phyloP scores from a whole-genome alignment of 805 yeast species.

The Barnettozyma salicaria region DNA sequence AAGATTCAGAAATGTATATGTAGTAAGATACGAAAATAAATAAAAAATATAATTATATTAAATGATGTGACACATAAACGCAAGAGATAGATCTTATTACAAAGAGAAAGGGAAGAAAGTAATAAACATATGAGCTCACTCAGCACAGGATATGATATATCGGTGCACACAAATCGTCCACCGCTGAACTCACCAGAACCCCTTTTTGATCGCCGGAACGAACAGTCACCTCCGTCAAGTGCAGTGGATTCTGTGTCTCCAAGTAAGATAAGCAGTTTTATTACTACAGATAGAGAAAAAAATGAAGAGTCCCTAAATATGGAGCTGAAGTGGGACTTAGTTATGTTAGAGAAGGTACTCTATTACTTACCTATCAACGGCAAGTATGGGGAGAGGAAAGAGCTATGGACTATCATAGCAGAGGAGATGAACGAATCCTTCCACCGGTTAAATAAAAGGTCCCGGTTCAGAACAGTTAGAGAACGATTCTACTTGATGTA shows the following conservation, averaged over 20 bases:
- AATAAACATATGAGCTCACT: too few relatives aligned
- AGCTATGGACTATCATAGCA: slow-evolving; percentile 4
- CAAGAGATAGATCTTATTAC: neutral
- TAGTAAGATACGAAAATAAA: too few relatives aligned
- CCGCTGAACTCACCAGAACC: slow-evolving; percentile 13
- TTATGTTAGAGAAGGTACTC: slow-evolving; percentile 3
- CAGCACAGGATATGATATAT: slow-evolving; percentile 9
- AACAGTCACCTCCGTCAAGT: neutral
- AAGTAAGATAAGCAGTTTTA: too few relatives aligned
- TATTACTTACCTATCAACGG: slow-evolving; percentile 8
- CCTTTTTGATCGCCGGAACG: neutral
- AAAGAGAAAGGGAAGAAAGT: neutral
- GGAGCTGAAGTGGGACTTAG: neutral
- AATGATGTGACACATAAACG: too few relatives aligned
- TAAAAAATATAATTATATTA: too few relatives aligned
- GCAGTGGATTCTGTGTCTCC: too few relatives aligned
- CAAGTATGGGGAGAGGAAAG: slow-evolving; percentile 7
- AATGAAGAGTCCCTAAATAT: neutral
- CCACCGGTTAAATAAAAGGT: neutral
- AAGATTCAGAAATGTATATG: too few relatives aligned
- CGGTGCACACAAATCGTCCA: slow-evolving; percentile 10
- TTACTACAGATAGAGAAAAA: too few relatives aligned
- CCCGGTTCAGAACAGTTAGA: slow-evolving; percentile 4
- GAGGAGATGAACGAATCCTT: neutral
- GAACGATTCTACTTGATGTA: slow-evolving; percentile 9